Percentiles rank a stretch among this genome's conserved stretches.
phyloP scores from a whole-genome alignment of 2,329 filamentous ascomycete species.

The Beauveria varroae region DNA sequence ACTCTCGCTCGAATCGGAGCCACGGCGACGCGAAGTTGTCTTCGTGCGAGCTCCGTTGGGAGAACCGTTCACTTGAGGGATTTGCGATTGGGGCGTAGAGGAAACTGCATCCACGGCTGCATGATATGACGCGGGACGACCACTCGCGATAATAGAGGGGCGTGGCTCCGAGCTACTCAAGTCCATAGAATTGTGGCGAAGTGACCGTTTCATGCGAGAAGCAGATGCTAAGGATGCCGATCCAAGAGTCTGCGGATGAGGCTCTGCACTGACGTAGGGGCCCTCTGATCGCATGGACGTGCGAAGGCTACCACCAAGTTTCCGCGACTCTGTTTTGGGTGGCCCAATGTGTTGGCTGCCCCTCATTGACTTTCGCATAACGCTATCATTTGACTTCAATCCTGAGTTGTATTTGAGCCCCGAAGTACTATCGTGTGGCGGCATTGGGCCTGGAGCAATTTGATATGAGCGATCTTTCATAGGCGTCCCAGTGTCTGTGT shows the following conservation, averaged over 20 bases:
- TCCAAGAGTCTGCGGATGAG: background rate
- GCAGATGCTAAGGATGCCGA: background rate
- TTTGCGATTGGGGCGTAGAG: constrained; percentile 17
- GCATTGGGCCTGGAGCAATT: constrained; percentile 28
- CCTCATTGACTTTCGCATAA: constrained; percentile 13
- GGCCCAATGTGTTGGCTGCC: background rate
- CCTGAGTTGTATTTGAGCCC: background rate
- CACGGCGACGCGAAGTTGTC: constrained; percentile 40
- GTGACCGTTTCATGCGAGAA: constrained; percentile 4
- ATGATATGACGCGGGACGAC: constrained; percentile 25
- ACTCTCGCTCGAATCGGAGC: constrained; percentile 65
- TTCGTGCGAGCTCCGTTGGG: constrained; percentile 18
- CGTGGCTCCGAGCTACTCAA: constrained; percentile 1
- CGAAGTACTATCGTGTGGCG: constrained; percentile 16
- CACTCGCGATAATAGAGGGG: constrained; percentile 10
- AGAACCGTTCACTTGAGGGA: constrained; percentile 19
- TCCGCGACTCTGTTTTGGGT: constrained; percentile 3
- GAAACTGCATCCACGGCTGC: constrained; percentile 14
- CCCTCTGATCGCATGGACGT: constrained; percentile 18
- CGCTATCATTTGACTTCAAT: constrained; percentile 13
- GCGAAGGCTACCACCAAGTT: constrained; percentile 22
- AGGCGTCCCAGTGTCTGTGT: constrained; percentile 11
- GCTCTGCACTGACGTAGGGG: background rate
- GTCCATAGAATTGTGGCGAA: constrained; percentile 7
- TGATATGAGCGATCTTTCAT: constrained; percentile 29